A percentile compares a stretch with the other conserved stretches of the same genome.
These are phyloP conservation scores for Tetraselmis chui DNA, from an alignment of 139 green algal genomes.

Conservation along the genomic window DNA sequence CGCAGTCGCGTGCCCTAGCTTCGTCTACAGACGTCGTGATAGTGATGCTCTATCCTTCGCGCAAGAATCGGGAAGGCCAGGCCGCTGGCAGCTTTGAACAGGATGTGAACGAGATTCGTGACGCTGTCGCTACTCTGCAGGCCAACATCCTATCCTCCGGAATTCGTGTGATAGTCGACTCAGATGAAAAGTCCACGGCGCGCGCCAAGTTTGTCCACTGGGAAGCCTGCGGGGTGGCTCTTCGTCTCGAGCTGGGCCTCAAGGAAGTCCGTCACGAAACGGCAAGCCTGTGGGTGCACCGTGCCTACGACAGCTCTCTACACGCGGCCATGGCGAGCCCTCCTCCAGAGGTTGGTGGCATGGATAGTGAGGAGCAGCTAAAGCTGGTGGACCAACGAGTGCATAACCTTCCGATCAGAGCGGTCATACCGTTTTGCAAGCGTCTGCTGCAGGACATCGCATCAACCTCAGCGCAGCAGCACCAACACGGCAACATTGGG, in stretches of 20 bases:
- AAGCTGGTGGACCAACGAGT: too few species aligned
- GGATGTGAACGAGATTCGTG: background rate
- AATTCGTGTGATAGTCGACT: background rate
- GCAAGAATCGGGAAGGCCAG: background rate
- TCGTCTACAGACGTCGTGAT: background rate
- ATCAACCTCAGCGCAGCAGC: too few species aligned
- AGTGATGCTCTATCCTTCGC: background rate
- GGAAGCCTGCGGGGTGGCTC: background rate
- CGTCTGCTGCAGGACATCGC: too few species aligned
- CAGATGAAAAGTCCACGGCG: background rate
- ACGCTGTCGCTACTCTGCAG: background rate
- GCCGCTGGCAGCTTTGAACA: background rate
- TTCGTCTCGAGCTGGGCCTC: background rate
- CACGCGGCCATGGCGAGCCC: background rate
- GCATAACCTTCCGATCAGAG: too few species aligned
- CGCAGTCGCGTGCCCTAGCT: too few species aligned
- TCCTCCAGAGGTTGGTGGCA: background rate
- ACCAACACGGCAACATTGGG: too few species aligned
- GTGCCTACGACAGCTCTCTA: background rate
- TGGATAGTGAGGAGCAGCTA: too few species aligned
- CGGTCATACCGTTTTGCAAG: too few species aligned
- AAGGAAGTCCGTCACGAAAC: background rate
- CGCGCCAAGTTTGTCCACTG: background rate
- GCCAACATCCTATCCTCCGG: background rate
- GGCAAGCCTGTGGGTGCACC: background rate